Evolutionary conservation across 202 grass and related monocot genomes (phyloP).

Genomic region (Schoenoplectus triqueter): DNA sequence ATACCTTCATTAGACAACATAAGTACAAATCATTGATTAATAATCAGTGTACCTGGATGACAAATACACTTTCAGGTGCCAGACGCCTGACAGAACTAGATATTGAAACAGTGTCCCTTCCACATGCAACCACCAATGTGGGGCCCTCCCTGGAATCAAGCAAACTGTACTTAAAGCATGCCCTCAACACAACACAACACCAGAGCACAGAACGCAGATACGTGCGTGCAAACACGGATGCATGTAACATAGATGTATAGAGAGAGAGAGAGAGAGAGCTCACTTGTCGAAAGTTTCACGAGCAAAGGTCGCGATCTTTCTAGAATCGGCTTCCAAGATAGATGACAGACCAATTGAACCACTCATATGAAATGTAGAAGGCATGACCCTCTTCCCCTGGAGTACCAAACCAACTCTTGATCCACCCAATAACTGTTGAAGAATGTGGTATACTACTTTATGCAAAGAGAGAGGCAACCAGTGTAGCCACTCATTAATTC

Average conservation of each 20-base stretch:
- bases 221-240: neutral
- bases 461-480: constrained; percentile 82
- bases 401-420: constrained; percentile 61
- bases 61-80: constrained; percentile 72
- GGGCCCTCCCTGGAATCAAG: constrained; percentile 74
- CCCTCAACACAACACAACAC: neutral
- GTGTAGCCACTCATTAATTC: constrained; percentile 77
- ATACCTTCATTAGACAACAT: constrained; percentile 32
- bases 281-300: constrained; percentile 85
- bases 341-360: constrained; percentile 60
- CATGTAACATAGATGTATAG: neutral
- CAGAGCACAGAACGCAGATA: neutral
- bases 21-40: neutral
- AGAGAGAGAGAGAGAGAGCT: constrained; percentile 25
- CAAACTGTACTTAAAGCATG: constrained; percentile 14
- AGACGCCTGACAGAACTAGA: constrained; percentile 75
- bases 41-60: constrained; percentile 76
- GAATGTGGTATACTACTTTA: constrained; percentile 60
- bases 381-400: constrained; percentile 51
- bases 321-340: constrained; percentile 74
- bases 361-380: constrained; percentile 45
- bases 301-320: constrained; percentile 67
- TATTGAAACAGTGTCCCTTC: constrained; percentile 77
- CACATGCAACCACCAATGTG: constrained; percentile 81
- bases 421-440: constrained; percentile 68